phyloP scores from a whole-genome alignment of 345 rosid species.

The Microthlaspi erraticum region DNA sequence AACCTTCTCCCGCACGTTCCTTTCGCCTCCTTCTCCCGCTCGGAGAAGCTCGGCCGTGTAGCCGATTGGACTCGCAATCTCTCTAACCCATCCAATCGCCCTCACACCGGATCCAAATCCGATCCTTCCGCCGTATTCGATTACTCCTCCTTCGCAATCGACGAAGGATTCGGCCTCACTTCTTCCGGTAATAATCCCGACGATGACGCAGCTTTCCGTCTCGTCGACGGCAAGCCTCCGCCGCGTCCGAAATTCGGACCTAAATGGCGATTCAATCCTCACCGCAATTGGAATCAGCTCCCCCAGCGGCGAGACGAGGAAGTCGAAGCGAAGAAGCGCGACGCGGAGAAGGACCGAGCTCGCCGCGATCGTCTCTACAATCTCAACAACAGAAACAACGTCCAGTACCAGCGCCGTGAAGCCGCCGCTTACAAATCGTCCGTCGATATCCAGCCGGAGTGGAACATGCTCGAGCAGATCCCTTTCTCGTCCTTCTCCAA shows the following conservation, averaged over 20 bases:
- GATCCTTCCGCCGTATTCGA: slow-evolving; percentile 60
- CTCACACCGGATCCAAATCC: slow-evolving; percentile 40
- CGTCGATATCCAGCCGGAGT: slow-evolving; percentile 90
- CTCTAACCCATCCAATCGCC: slow-evolving; percentile 45
- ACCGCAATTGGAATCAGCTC: slow-evolving; percentile 62
- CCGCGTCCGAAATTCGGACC: slow-evolving; percentile 88
- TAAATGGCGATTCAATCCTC: slow-evolving; percentile 78
- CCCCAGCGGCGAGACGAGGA: slow-evolving; percentile 94
- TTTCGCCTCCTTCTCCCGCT: slow-evolving; percentile 84
- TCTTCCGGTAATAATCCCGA: slow-evolving; percentile 48
- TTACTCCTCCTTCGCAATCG: slow-evolving; percentile 61
- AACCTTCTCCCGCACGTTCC: slow-evolving; percentile 72
- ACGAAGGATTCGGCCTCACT: slow-evolving; percentile 62
- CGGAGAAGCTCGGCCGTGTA: slow-evolving; percentile 84
- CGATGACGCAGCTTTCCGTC: slow-evolving; percentile 83
- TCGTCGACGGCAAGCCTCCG: slow-evolving; percentile 85
- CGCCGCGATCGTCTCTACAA: slow-evolving; percentile 81
- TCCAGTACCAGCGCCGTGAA: slow-evolving; percentile 72
- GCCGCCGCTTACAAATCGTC: slow-evolving; percentile 79
- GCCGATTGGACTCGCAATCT: slow-evolving; percentile 82
- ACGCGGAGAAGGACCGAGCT: slow-evolving; percentile 88
- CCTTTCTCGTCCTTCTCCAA: slow-evolving; percentile 87
- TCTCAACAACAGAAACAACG: slow-evolving; percentile 67
- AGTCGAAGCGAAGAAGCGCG: slow-evolving; percentile 80
- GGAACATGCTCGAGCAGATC: slow-evolving; percentile 96